Conservation (phyloP, 2,329 filamentous ascomycete species). For the Dactylonectria estremocensis region DNA sequence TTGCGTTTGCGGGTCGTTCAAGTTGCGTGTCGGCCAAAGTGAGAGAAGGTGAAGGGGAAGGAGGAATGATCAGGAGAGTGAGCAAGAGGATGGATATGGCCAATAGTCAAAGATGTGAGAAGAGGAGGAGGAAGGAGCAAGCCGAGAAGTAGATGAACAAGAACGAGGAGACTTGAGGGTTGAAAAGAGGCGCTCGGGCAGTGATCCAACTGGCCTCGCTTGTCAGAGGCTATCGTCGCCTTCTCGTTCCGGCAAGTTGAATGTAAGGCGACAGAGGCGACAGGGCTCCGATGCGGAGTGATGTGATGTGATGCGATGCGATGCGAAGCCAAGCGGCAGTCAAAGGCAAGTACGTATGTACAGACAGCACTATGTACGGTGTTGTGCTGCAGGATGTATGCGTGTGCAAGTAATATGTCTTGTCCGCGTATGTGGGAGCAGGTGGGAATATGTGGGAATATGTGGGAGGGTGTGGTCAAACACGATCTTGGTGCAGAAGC, state of each 20-base stretch:
- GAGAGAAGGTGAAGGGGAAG: neutral
- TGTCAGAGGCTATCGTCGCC: constrained; percentile 37
- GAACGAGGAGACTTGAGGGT: constrained; percentile 6
- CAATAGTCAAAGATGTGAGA: neutral
- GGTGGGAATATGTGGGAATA: neutral
- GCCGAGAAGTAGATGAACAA: constrained; percentile 4
- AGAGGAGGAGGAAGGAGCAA: neutral
- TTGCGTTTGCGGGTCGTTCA: constrained; percentile 12
- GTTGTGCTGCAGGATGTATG: constrained; percentile 23
- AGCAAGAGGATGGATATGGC: neutral
- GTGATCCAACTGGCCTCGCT: constrained; percentile 26
- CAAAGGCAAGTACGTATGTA: constrained; percentile 26
- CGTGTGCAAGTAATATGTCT: constrained; percentile 21
- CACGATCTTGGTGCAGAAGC: constrained; percentile 22
- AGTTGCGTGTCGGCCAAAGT: constrained; percentile 8
- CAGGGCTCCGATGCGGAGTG: constrained; percentile 32
- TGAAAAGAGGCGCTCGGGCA: constrained; percentile 32
- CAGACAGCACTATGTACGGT: constrained; percentile 29
- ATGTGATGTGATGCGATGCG: constrained; percentile 40
- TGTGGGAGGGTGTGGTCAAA: constrained; percentile 21
- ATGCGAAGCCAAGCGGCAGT: constrained; percentile 32
- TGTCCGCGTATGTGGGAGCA: neutral
- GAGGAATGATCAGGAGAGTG: neutral
- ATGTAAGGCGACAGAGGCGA: constrained; percentile 26
- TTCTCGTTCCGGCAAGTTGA: constrained; percentile 32